Percentiles rank a stretch among this genome's conserved stretches.
phyloP scores from a whole-genome alignment of 2,329 filamentous ascomycete genomes.

The Apiospora sp. region DNA sequence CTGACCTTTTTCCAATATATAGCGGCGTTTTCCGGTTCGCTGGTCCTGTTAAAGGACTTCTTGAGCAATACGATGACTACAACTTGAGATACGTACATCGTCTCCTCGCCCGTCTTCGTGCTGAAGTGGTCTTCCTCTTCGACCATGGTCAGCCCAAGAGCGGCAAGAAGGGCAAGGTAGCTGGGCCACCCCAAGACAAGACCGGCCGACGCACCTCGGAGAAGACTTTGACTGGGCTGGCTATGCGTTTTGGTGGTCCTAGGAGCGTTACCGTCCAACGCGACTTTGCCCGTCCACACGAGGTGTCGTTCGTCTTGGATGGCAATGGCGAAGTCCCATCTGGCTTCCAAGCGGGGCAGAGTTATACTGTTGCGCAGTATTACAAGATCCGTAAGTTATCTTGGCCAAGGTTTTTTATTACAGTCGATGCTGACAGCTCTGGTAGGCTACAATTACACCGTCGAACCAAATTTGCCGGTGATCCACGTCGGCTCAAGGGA shows the following conservation, averaged over 20 bases:
- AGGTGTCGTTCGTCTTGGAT: conserved; percentile 44
- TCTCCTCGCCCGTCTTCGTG: conserved; percentile 34
- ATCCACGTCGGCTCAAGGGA: conserved; percentile 69
- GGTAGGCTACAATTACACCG: conserved; percentile 36
- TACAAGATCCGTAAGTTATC: conserved; percentile 1
- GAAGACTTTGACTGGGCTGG: conserved; percentile 37
- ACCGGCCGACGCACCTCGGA: conserved; percentile 28
- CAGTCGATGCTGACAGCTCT: neutral
- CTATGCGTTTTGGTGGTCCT: conserved; percentile 42
- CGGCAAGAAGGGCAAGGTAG: conserved; percentile 30
- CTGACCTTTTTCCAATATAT: neutral
- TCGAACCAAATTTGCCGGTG: conserved; percentile 59
- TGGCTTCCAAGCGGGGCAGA: conserved; percentile 37
- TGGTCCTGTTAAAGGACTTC: conserved; percentile 47
- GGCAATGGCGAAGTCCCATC: conserved; percentile 35
- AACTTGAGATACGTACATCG: conserved; percentile 26
- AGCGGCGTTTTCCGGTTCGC: conserved; percentile 49
- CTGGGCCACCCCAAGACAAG: conserved; percentile 18
- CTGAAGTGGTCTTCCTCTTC: conserved; percentile 30
- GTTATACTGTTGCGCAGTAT: conserved; percentile 44
- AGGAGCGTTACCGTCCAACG: conserved; percentile 33
- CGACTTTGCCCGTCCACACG: conserved; percentile 34
- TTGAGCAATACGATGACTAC: conserved; percentile 32
- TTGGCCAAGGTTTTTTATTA: no score
- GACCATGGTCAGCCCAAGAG: conserved; percentile 32